Evolutionary conservation across 2,329 filamentous ascomycete genomes (phyloP).

Genomic region (Calcarisporium arbuscula): DNA sequence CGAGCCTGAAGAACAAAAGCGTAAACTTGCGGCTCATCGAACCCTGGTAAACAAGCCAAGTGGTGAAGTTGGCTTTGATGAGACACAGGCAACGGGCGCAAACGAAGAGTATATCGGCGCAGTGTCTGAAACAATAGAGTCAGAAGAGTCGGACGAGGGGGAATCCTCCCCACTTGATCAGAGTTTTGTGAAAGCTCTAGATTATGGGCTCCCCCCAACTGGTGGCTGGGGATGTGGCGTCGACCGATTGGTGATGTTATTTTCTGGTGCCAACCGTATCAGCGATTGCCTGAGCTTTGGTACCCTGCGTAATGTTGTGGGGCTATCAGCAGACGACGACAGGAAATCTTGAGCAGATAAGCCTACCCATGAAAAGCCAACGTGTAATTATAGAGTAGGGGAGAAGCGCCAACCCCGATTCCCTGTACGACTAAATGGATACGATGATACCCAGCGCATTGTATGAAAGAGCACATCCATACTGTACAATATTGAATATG

Average conservation of each 20-base stretch:
- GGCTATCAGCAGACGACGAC: constrained; percentile 37
- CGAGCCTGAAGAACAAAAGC: constrained; percentile 75
- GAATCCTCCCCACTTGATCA: constrained; percentile 57
- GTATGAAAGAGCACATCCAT: too few species aligned
- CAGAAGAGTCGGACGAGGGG: constrained; percentile 32
- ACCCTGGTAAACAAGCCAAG: constrained; percentile 28
- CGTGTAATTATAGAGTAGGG: too few species aligned
- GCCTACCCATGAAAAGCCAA: too few species aligned
- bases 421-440: constrained; percentile 1
- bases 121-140: constrained; percentile 10
- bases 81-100: constrained; percentile 31
- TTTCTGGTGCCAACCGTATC: constrained; percentile 72
- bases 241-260: constrained; percentile 86
- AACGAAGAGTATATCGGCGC: constrained; percentile 5
- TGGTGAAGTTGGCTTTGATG: constrained; percentile 22
- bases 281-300: constrained; percentile 86
- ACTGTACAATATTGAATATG: too few species aligned
- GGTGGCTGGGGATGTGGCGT: constrained; percentile 95
- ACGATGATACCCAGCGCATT: too few species aligned
- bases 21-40: constrained; percentile 64
- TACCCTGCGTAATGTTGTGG: constrained; percentile 64
- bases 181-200: constrained; percentile 75
- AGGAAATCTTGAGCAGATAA: too few species aligned
- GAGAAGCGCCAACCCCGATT: too few species aligned
- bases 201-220: constrained; percentile 89